Evolutionary conservation across 768 basidiomycete species (phyloP).

Genomic region (Zangia roseola): DNA sequence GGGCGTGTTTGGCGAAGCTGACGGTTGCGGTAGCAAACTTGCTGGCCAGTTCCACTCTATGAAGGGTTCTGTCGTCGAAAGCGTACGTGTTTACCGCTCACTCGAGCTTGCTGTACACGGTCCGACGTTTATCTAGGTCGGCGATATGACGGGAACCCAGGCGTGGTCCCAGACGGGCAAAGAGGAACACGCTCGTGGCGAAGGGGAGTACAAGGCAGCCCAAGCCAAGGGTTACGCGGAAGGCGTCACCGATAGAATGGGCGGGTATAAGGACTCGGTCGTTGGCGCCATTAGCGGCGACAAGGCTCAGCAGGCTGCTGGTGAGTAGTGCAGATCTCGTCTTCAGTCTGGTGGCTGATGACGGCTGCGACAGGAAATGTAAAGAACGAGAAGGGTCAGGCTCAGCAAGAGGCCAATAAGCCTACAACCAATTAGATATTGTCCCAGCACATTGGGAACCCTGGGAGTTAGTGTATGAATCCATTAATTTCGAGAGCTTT

Average conservation of each 20-base stretch:
- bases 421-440: slow-evolving; percentile 3
- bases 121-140: slow-evolving; percentile 27
- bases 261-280: slow-evolving; percentile 53
- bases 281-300: slow-evolving; percentile 59
- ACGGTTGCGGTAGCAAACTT: slow-evolving; percentile 27
- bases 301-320: slow-evolving; percentile 46
- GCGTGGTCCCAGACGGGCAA: slow-evolving; percentile 46
- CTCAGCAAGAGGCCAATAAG: slow-evolving; percentile 55
- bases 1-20: background rate
- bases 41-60: slow-evolving; percentile 37
- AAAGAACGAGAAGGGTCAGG: slow-evolving; percentile 52
- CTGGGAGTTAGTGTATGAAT: background rate
- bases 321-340: slow-evolving; percentile 26
- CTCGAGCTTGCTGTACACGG: background rate
- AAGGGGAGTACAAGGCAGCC: slow-evolving; percentile 46
- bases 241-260: slow-evolving; percentile 43
- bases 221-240: slow-evolving; percentile 51
- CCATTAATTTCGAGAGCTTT: background rate
- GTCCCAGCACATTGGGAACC: background rate
- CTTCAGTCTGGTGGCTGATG: background rate
- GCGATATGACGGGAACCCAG: slow-evolving; percentile 42
- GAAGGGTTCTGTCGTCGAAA: slow-evolving; percentile 37
- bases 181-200: slow-evolving; percentile 50
- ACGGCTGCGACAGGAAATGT: slow-evolving; percentile 42
- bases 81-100: slow-evolving; percentile 18